A percentile compares a stretch with the other conserved stretches of the same genome.
Conservation (phyloP, 1,284 basidiomycete species). For the Polyporus tsugae region DNA sequence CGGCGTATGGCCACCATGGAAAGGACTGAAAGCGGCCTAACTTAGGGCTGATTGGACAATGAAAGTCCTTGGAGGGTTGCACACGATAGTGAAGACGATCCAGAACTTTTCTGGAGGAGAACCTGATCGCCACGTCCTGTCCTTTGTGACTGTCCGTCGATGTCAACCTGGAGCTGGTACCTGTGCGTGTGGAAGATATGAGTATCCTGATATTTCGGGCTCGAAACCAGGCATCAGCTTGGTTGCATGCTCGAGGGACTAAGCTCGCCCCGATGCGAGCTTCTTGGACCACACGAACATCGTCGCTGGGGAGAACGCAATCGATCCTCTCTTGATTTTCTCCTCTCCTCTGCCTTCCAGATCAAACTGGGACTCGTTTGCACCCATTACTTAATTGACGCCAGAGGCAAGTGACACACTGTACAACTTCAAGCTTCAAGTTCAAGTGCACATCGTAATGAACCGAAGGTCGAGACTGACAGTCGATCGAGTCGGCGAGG, state of each 20-base stretch:
- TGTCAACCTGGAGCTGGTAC: background rate
- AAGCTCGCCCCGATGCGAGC: background rate
- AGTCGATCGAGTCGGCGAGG: background rate
- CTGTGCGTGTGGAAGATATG: background rate
- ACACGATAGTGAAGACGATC: background rate
- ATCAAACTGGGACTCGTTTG: background rate
- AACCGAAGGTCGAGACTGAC: background rate
- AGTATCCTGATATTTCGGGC: background rate
- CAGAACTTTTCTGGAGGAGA: background rate
- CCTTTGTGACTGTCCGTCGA: background rate
- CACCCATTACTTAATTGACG: background rate
- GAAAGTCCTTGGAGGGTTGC: background rate
- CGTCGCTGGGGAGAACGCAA: background rate
- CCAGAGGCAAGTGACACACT: no score
- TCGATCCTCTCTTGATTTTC: background rate
- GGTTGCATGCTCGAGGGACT: background rate
- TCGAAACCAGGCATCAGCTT: background rate
- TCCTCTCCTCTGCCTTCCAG: background rate
- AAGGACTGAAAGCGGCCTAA: background rate
- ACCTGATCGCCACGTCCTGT: background rate
- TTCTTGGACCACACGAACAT: background rate
- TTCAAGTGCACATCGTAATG: background rate
- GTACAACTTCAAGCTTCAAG: no score
- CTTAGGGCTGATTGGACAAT: background rate
- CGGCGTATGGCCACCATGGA: background rate